A percentile compares a stretch with the other conserved stretches of the same genome.
These are phyloP conservation scores for Asterella californica DNA, from an alignment of 225 moss, liverwort and hornwort species.

Conservation along the genomic window DNA sequence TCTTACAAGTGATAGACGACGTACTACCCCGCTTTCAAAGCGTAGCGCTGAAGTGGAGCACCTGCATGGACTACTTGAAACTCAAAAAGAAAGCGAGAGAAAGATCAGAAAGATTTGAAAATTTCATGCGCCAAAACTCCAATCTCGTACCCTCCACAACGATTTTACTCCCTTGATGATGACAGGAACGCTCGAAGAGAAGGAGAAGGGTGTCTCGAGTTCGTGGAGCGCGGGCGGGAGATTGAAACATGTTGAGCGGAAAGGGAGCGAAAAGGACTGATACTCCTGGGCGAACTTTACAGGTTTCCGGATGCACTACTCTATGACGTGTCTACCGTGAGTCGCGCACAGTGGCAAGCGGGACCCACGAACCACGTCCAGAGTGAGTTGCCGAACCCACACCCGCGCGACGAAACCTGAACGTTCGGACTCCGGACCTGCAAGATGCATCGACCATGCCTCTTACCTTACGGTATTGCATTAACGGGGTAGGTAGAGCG, in stretches of 20 bases:
- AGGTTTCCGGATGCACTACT: background rate
- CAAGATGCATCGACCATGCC: too few species aligned
- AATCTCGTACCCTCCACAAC: background rate
- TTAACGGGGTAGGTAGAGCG: background rate
- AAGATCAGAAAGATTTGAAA: background rate
- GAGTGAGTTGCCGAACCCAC: background rate
- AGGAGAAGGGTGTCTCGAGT: background rate
- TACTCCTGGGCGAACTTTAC: background rate
- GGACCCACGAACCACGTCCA: constrained; percentile 6
- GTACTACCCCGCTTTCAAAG: background rate
- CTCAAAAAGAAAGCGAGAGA: background rate
- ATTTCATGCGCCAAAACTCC: background rate
- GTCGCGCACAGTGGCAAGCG: background rate
- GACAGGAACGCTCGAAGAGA: background rate
- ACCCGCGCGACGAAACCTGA: background rate
- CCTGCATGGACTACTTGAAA: background rate
- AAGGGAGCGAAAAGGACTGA: background rate
- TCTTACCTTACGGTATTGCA: background rate
- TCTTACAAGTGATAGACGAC: background rate
- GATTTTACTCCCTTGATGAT: background rate
- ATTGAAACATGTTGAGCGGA: background rate
- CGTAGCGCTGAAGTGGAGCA: background rate
- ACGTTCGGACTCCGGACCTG: background rate
- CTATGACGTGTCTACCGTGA: background rate
- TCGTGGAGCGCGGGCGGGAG: constrained; percentile 3